These are phyloP conservation scores for Leishmania aethiopica DNA, from an alignment of 208 protist genomes.

Conservation along the genomic window DNA sequence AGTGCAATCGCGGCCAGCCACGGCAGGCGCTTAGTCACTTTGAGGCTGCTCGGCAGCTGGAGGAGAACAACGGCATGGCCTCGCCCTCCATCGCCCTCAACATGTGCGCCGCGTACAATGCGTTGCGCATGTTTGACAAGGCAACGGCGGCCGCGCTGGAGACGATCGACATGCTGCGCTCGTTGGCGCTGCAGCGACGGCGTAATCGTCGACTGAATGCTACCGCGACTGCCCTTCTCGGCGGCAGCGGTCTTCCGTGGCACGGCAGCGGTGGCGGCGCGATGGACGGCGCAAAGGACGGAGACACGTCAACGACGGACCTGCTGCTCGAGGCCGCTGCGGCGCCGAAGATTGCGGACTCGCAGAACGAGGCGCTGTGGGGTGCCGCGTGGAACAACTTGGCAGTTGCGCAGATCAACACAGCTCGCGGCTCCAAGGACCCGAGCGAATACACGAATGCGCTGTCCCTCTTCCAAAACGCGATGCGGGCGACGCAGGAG, in stretches of 20 bases:
- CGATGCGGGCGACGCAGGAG: slow-evolving; percentile 84
- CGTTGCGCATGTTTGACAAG: slow-evolving; percentile 84
- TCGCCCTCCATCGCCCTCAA: slow-evolving; percentile 87
- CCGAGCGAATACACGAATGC: slow-evolving; percentile 77
- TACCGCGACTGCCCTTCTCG: slow-evolving; percentile 8
- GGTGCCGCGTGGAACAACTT: slow-evolving; percentile 91
- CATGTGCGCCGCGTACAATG: slow-evolving; percentile 86
- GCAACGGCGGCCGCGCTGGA: slow-evolving; percentile 81
- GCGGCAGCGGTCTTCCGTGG: neutral
- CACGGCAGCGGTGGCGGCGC: neutral
- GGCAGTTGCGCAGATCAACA: slow-evolving; percentile 87
- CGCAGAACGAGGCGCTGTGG: slow-evolving; percentile 83
- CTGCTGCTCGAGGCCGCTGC: slow-evolving; percentile 40
- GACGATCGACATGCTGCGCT: slow-evolving; percentile 89
- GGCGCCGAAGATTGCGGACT: slow-evolving; percentile 58
- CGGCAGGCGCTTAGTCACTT: slow-evolving; percentile 87
- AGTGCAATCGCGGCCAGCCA: slow-evolving; percentile 83
- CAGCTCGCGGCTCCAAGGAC: slow-evolving; percentile 42
- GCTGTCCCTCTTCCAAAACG: slow-evolving; percentile 78
- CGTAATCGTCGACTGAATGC: slow-evolving; percentile 22
- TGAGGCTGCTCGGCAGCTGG: slow-evolving; percentile 75
- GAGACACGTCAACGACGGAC: slow-evolving; percentile 24
- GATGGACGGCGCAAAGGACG: slow-evolving; percentile 9
- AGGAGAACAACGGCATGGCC: slow-evolving; percentile 75
- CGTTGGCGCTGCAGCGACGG: slow-evolving; percentile 59